Evolutionary conservation across 345 rosid species (phyloP), one percentile per base, ranked within the genome.

Genomic region (Combretum micranthum): DNA sequence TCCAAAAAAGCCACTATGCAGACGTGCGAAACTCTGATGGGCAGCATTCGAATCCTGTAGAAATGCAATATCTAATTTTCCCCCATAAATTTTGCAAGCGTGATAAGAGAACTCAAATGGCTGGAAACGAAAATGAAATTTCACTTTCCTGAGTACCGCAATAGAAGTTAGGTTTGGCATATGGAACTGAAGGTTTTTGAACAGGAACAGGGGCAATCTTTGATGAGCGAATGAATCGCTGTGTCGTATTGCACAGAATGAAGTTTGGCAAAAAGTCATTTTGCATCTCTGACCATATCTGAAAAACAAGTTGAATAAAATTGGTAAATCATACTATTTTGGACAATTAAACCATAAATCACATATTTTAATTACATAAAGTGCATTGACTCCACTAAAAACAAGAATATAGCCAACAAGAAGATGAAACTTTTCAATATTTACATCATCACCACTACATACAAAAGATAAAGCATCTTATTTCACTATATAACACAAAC

Each of bases 201-300:
- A 85, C 80, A 68, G 97, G 86, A 57, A 69, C 82, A 59, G 59
- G 66, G 46, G 84, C 79, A 66, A 83, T 82, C 66, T 80, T 87
- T 37, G 90, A 80, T 65, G 97, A 89, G 39, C 96, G 83, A 57
- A 93, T 75, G 69, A 93, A 89, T 45, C 97, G 85, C 57, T 93
- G 99, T 61, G 99, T 93, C 23, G 97, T 93, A 70, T 93, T 89
- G 77, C 99, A 93, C 55, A 93, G 88, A 64, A 93, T 78, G 76
- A 93, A 93, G 81, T 87, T 93, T 42, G 97, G 99, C 73, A 93
- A 61, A 88, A 93, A 93, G 77, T 93, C 99, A 57, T 71, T 79
- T 77, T 85, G 97, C 95, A 93, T 89, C 83, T 93, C 99, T 63
- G 99, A 89, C 99, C 97, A 93, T 64, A 93, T 83, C 99, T 93